These are phyloP conservation scores for Phlebiopsis flavidoalba DNA, from an alignment of 768 basidiomycete species.

Conservation along the genomic window DNA sequence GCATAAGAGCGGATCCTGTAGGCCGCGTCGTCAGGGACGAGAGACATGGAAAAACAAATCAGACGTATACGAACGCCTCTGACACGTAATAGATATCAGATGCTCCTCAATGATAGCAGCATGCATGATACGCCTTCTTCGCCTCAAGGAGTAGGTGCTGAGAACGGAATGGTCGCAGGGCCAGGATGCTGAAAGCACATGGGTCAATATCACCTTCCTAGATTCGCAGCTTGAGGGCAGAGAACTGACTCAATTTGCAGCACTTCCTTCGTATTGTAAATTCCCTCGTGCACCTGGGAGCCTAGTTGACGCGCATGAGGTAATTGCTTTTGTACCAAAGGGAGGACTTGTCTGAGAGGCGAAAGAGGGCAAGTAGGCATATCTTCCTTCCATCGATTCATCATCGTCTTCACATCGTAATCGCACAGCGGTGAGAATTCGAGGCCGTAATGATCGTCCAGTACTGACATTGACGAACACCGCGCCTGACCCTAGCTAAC, in stretches of 20 bases:
- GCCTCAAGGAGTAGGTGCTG: conserved; percentile 50
- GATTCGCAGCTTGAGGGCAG: background rate
- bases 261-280: conserved; percentile 32
- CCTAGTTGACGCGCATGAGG: conserved; percentile 28
- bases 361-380: conserved; percentile 39
- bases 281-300: conserved; percentile 28
- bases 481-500: conserved; percentile 33
- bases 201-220: background rate
- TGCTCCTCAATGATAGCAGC: conserved; percentile 49
- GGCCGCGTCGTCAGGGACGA: background rate
- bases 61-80: conserved; percentile 31
- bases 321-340: conserved; percentile 43
- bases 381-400: conserved; percentile 21
- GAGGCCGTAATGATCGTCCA: conserved; percentile 31
- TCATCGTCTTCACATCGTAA: conserved; percentile 14
- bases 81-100: conserved; percentile 50
- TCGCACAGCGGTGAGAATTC: conserved; percentile 24
- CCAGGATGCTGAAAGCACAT: conserved; percentile 41
- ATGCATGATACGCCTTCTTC: conserved; percentile 43
- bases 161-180: conserved; percentile 40
- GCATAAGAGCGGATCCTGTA: conserved; percentile 38
- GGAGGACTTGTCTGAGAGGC: conserved; percentile 32
- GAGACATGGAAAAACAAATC: background rate
- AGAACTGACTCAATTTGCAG: conserved; percentile 38
- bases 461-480: conserved; percentile 50